phyloP scores from a whole-genome alignment of 1,284 basidiomycete genomes.

The Kwoniella shivajii region DNA sequence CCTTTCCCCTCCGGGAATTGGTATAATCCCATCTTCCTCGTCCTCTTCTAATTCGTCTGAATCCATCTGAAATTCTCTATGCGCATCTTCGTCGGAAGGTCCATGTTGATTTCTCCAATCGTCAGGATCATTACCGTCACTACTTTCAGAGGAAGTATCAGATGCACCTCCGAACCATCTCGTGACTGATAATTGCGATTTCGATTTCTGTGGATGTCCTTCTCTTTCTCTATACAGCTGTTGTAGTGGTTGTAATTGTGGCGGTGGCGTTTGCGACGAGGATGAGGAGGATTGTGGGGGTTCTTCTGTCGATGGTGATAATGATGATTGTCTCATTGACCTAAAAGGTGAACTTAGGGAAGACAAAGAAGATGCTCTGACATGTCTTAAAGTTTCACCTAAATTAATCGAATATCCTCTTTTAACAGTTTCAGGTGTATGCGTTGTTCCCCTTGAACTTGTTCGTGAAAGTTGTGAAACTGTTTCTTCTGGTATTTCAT shows the following conservation, averaged over 20 bases:
- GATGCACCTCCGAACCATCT: conserved; percentile 38
- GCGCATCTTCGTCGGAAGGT: conserved; percentile 2
- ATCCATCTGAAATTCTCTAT: background rate
- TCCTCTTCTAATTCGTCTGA: background rate
- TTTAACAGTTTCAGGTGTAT: background rate
- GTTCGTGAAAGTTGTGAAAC: background rate
- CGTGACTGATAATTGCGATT: conserved; percentile 38
- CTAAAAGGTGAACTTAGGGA: conserved; percentile 36
- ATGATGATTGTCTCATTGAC: conserved; percentile 13
- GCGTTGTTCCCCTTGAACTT: background rate
- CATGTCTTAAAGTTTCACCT: conserved; percentile 41
- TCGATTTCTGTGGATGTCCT: conserved; percentile 2
- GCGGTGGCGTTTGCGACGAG: background rate
- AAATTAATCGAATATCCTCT: conserved; percentile 14
- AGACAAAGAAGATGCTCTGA: conserved; percentile 36
- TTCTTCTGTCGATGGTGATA: conserved; percentile 1
- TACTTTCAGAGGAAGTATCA: conserved; percentile 16
- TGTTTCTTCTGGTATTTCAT: conserved; percentile 6
- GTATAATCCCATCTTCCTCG: conserved; percentile 10
- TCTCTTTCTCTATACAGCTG: background rate
- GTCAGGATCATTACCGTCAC: conserved; percentile 21
- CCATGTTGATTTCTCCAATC: background rate
- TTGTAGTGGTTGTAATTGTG: background rate
- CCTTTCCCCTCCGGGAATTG: conserved; percentile 28
- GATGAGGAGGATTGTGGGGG: background rate